Base-by-base conservation (phyloP, 2,329 filamentous ascomycete genomes). In the Xylariaceae sp. region DNA sequence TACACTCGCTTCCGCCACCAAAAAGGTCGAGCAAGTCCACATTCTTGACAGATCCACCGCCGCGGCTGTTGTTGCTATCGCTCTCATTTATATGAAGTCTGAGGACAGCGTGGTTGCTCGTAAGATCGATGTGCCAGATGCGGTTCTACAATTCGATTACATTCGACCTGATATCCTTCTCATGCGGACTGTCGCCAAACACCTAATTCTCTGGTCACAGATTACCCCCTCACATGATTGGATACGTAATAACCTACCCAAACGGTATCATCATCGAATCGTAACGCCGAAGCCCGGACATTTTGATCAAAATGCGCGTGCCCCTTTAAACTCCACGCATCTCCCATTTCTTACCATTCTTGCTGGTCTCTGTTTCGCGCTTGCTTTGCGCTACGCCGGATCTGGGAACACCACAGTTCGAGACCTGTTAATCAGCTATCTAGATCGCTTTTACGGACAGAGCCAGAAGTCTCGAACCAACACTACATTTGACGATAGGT, bases 41-140 rank as follows among this genome's bases (percentile, higher is more conserved):
- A 84, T 97, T 10, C 78, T 97, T 3, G 95, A 99, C 65, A 87
- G 92, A 60, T 91, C 92, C 6, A 94, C 90, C 10, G 89, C 95
- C 2, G 94, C 89, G n/a, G 92, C 94, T 1, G 90, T 95, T 7
- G 82, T 97, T 61, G 92, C 94, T 1, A 78, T 96, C 51, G 83
- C 90, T 1, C 78, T 99, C 47, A 92, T 99, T 31, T 99, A 92
- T 68, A 94, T 99, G 89, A 97, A 97, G 69, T 94, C 92, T 0
- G 89, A 95, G 56, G 89, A 99, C 64, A 79, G 82, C 51, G 83
- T 88, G 14, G 81, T 99, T 17, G 94, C 94, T 3, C 83, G 86
- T 48, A 97, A 96, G 72, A 86, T 99, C 45, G 90, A 97, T 65
- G 85, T 97, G 0, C 95, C 95, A 1, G 87, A 95, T 57, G 95